phyloP scores from a whole-genome alignment of 148 eudicot genomes.

The Camellia granthamiana region DNA sequence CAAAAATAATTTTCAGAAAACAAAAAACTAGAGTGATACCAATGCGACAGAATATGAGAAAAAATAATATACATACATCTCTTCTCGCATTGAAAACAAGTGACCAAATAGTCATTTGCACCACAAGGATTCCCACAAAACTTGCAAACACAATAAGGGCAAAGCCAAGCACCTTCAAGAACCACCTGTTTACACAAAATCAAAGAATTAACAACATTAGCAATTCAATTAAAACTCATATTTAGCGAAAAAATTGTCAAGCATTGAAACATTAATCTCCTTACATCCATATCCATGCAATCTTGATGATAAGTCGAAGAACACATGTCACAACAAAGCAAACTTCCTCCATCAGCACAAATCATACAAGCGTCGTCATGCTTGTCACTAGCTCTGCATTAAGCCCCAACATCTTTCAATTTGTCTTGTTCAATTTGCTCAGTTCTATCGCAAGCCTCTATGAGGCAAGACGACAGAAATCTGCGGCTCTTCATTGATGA shows the following conservation, averaged over 20 bases:
- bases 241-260: background rate
- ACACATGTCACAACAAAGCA: constrained; percentile 56
- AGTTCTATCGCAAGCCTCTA: constrained; percentile 39
- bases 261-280: background rate
- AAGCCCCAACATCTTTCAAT: constrained; percentile 14
- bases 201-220: background rate
- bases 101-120: constrained; percentile 12
- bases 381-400: constrained; percentile 21
- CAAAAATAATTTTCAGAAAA: too few relatives aligned
- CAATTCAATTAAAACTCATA: background rate
- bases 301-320: constrained; percentile 49
- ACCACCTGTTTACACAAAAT: constrained; percentile 33
- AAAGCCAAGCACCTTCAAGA: constrained; percentile 43
- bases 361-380: constrained; percentile 59
- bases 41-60: background rate
- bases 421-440: constrained; percentile 12
- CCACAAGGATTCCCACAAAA: constrained; percentile 24
- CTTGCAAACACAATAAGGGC: constrained; percentile 57
- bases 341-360: constrained; percentile 71
- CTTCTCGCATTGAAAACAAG: constrained; percentile 46
- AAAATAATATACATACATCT: constrained; percentile 36
- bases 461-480: constrained; percentile 27
- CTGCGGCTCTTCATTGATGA: background rate
- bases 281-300: constrained; percentile 50
- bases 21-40: background rate